phyloP scores from a whole-genome alignment of 1,284 basidiomycete genomes.

The Boletus nobilissimus region DNA sequence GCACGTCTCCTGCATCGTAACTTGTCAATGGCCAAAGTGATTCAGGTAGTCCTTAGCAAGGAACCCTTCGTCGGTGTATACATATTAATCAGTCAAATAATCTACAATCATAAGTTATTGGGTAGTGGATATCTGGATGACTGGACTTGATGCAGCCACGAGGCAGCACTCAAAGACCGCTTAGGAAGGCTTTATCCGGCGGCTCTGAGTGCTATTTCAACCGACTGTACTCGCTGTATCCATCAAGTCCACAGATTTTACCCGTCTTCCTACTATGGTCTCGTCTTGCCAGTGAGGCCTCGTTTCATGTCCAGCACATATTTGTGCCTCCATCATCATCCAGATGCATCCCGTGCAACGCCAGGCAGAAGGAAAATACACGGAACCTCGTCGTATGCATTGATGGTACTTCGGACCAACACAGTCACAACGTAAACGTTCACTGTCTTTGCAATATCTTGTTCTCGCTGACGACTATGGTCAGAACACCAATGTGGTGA shows the following conservation, averaged over 20 bases:
- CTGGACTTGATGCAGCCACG: too few relatives aligned
- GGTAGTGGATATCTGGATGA: too few relatives aligned
- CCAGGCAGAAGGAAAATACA: conserved; percentile 10
- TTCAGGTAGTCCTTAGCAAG: too few relatives aligned
- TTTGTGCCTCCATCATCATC: background rate
- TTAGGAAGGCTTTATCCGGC: too few relatives aligned
- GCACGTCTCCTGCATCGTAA: too few relatives aligned
- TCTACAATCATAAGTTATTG: too few relatives aligned
- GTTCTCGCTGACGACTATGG: conserved; percentile 16
- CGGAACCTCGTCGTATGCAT: conserved; percentile 47
- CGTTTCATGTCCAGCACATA: background rate
- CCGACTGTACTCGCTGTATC: background rate
- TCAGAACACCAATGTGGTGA: conserved; percentile 52
- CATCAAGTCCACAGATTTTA: background rate
- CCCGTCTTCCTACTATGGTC: background rate
- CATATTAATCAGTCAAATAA: too few relatives aligned
- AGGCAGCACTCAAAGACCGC: too few relatives aligned
- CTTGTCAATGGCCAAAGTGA: too few relatives aligned
- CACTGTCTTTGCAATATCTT: background rate
- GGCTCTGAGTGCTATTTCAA: too few relatives aligned
- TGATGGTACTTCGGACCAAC: conserved; percentile 43
- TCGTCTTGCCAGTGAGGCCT: too few relatives aligned
- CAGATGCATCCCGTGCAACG: conserved; percentile 31
- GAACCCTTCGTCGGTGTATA: too few relatives aligned
- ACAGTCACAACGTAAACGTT: conserved; percentile 38